Evolutionary conservation across 371 early-diverging fungal genomes (phyloP).

Genomic region (Lichtheimia ramosa): DNA sequence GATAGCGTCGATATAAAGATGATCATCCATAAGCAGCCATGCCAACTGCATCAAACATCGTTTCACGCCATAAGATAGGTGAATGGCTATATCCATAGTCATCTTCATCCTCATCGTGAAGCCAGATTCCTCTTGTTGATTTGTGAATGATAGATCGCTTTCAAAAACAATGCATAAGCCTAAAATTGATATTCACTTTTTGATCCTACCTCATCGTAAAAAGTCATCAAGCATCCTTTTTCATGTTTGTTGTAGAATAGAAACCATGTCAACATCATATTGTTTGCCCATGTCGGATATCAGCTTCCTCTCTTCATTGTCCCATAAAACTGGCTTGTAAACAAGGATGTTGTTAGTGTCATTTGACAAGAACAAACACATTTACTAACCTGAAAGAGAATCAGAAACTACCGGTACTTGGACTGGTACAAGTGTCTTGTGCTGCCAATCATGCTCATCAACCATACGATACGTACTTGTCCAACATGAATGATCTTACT

Average conservation of each 20-base stretch:
- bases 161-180: neutral
- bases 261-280: slow-evolving; percentile 12
- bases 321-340: slow-evolving; percentile 22
- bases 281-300: slow-evolving; percentile 21
- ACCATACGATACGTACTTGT: neutral
- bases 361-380: neutral
- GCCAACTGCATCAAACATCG: slow-evolving; percentile 6
- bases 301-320: slow-evolving; percentile 19
- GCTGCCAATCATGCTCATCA: slow-evolving; percentile 5
- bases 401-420: slow-evolving; percentile 20
- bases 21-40: slow-evolving; percentile 9
- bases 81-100: neutral
- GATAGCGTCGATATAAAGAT: slow-evolving; percentile 2
- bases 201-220: neutral
- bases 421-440: slow-evolving; percentile 13
- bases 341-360: neutral
- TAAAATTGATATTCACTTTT: neutral
- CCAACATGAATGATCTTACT: neutral
- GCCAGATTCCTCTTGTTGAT: neutral
- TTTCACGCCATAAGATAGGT: neutral
- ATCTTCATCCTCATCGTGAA: neutral
- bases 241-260: neutral
- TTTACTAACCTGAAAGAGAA: slow-evolving; percentile 20
- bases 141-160: neutral
- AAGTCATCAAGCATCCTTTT: neutral